phyloP scores from a whole-genome alignment of 1,284 basidiomycete genomes.

The Tilletia caries region DNA sequence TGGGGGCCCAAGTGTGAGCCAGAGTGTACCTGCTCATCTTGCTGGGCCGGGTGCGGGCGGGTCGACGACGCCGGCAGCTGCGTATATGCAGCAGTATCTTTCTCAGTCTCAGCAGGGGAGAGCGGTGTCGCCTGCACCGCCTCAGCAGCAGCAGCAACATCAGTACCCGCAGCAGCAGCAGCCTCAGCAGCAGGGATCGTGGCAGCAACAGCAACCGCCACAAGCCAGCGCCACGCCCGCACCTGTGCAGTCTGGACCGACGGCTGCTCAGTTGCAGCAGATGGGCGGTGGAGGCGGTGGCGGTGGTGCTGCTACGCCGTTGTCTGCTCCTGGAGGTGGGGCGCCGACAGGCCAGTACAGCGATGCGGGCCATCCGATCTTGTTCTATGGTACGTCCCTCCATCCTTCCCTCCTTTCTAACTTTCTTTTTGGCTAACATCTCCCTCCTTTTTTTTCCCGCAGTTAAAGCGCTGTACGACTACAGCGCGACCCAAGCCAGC shows the following conservation, averaged over 20 bases:
- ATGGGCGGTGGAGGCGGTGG: conserved; percentile 1
- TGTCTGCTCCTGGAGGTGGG: conserved; percentile 55
- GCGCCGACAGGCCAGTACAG: conserved; percentile 68
- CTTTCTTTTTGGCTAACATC: not conserved
- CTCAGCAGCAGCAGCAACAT: conserved; percentile 34
- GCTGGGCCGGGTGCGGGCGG: conserved; percentile 4
- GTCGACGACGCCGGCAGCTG: conserved; percentile 32
- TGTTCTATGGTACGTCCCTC: conserved; percentile 70
- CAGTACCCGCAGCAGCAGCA: conserved; percentile 23
- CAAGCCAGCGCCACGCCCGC: conserved; percentile 28
- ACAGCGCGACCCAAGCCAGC: conserved; percentile 76
- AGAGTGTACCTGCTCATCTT: conserved; percentile 29
- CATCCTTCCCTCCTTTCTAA: not conserved
- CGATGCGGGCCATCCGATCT: conserved; percentile 70
- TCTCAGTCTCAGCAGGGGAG: not conserved
- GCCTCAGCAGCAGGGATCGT: conserved; percentile 17
- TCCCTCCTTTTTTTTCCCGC: too few species aligned
- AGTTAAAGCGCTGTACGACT: conserved; percentile 77
- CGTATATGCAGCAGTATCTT: conserved; percentile 53
- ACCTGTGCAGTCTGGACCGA: conserved; percentile 14
- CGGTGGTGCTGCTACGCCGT: conserved; percentile 34
- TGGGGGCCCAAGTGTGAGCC: conserved; percentile 19
- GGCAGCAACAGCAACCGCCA: conserved; percentile 24
- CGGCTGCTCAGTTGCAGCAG: conserved; percentile 23
- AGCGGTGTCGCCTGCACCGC: too few species aligned